phyloP scores from a whole-genome alignment of 305 asterid genomes.

The Rubia peregrina region DNA sequence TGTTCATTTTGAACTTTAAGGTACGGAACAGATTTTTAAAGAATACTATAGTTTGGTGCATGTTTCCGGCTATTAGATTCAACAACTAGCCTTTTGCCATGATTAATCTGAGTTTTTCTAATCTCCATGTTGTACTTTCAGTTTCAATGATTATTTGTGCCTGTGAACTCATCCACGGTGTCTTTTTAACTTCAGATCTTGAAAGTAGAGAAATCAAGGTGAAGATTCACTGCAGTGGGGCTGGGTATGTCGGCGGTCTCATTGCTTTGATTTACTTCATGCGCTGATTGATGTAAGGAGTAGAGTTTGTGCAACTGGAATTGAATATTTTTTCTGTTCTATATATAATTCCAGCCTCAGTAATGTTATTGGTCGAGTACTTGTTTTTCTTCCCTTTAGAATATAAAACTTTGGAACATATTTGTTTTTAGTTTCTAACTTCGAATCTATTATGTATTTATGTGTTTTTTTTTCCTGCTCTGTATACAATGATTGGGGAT shows the following conservation, averaged over 20 bases:
- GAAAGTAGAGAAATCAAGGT: slow-evolving; percentile 44
- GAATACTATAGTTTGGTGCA: neutral
- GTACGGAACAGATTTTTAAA: neutral
- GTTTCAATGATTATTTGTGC: neutral
- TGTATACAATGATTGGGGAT: too few species aligned
- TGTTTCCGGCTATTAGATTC: neutral
- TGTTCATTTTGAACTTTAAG: neutral
- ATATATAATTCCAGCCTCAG: too few species aligned
- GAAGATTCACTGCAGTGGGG: slow-evolving; percentile 90
- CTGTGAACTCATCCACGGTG: neutral
- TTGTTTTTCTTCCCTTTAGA: too few species aligned
- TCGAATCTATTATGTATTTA: too few species aligned
- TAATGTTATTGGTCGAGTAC: too few species aligned
- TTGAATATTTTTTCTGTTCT: too few species aligned
- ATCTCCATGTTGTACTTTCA: neutral
- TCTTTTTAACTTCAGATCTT: slow-evolving; percentile 21
- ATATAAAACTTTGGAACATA: too few species aligned
- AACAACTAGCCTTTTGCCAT: neutral
- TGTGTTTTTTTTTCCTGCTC: too few species aligned
- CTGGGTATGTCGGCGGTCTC: slow-evolving; percentile 91
- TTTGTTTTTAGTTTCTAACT: too few species aligned
- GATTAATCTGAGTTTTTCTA: neutral
- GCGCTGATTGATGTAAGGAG: too few species aligned
- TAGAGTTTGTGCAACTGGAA: too few species aligned
- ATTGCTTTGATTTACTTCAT: too few species aligned